Base-by-base conservation (phyloP, 768 basidiomycete species). In the Dioszegia aurantiaca region DNA sequence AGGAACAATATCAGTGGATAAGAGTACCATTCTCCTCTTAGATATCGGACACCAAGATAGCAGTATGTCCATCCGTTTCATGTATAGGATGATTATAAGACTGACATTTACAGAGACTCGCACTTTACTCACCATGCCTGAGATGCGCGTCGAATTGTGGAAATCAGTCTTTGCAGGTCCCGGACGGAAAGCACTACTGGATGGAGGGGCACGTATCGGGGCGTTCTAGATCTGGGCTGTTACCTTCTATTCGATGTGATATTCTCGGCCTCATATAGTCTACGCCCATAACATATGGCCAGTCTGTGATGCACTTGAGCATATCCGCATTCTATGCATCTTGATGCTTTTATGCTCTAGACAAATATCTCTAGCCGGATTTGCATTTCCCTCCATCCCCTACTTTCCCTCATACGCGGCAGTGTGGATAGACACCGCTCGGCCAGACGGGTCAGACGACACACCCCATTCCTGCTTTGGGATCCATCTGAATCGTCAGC, bases 391-490 rank as follows among this genome's bases (percentile, higher is more conserved):
- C 21, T 24, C 21, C 21, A 16, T 16, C n/a, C 17, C 19, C 37
- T 53, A 53, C 51, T 53, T 53, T 39, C 19, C 57, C 51, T 79
- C 77, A 31, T 97, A 95, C 12, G 95, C 94, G 47, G 90, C 86
- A 68, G 87, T 89, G 82, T 99, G 95, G 69, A 98, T 97, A 77
- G 84, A 87, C 72, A 98, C 94, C 62, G 89, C 91, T 48, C 95
- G 82, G 28, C 95, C 95, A 62, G 90, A 92, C 28, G 95, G 95
- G 76, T 99, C 95, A 28, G 89, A 79, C 2, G 89, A 81, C 72
- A 94, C 95, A 56, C 94, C 94, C 94, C 94, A 99, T 77, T 97
- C 94, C 56, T 86, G 88, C 68, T 90, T 86, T 46, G 92, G 92
- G 76, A 92, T 87, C 92, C 90, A 93, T 62, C 51, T 53, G 26